Conservation (phyloP, 495 filamentous ascomycete genomes). For the Physcia stellaris region DNA sequence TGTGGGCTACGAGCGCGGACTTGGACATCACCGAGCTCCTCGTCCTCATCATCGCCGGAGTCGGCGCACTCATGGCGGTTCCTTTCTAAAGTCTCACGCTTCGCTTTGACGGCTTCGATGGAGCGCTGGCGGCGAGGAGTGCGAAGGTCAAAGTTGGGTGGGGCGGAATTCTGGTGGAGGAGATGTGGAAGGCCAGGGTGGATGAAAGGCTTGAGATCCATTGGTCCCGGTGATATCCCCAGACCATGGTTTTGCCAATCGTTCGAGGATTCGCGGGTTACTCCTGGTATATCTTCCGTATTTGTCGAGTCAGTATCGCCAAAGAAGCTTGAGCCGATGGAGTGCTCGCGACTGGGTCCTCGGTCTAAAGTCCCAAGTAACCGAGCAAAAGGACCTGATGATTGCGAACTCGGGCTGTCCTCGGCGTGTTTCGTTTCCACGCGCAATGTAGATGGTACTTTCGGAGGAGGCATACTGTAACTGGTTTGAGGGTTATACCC, state of each 20-base stretch:
- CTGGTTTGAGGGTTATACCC: slow-evolving; percentile 29
- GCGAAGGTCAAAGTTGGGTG: slow-evolving; percentile 43
- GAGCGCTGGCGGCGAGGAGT: slow-evolving; percentile 55
- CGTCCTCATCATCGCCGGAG: slow-evolving; percentile 86
- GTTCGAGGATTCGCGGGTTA: slow-evolving; percentile 55
- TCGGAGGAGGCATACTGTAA: slow-evolving; percentile 42
- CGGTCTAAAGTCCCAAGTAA: slow-evolving; percentile 60
- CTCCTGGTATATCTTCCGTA: slow-evolving; percentile 65
- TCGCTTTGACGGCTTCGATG: slow-evolving; percentile 63
- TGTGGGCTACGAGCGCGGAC: slow-evolving; percentile 46
- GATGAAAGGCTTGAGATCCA: slow-evolving; percentile 15
- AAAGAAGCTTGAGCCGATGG: slow-evolving; percentile 72
- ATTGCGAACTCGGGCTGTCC: slow-evolving; percentile 74
- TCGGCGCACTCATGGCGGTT: slow-evolving; percentile 65
- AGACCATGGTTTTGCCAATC: slow-evolving; percentile 61
- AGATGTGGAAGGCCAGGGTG: slow-evolving; percentile 31
- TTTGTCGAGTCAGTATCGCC: slow-evolving; percentile 70
- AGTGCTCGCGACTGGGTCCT: slow-evolving; percentile 69
- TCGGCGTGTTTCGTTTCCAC: slow-evolving; percentile 47
- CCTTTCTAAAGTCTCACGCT: slow-evolving; percentile 62
- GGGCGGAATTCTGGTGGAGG: slow-evolving; percentile 53
- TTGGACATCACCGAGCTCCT: slow-evolving; percentile 57
- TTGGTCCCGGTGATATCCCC: slow-evolving; percentile 47
- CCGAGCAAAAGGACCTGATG: slow-evolving; percentile 54
- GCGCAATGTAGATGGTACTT: slow-evolving; percentile 45